Evolutionary conservation across 345 rosid species (phyloP).

Genomic region (Excoecaria cochinchinensis): DNA sequence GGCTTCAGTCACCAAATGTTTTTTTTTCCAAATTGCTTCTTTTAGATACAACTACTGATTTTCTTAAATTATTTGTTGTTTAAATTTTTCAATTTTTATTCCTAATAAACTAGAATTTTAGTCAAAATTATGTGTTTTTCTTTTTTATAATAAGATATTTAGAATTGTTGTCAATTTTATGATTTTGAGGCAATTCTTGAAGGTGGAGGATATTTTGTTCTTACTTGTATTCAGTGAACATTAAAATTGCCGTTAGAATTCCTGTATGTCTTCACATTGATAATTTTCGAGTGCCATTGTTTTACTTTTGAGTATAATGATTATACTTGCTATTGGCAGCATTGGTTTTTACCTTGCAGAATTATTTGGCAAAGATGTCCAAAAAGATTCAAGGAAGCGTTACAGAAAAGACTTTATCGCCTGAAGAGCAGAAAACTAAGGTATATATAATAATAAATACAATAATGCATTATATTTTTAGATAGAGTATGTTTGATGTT

Average conservation of each 20-base stretch:
- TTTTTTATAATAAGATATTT: too few relatives aligned
- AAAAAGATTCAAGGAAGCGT: conserved; percentile 23
- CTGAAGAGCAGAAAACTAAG: conserved; percentile 39
- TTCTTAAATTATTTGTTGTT: background rate
- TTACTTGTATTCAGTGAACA: too few relatives aligned
- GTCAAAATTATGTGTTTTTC: too few relatives aligned
- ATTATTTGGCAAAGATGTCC: conserved; percentile 30
- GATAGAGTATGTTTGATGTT: background rate
- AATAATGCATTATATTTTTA: background rate
- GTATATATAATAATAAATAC: conserved; percentile 13
- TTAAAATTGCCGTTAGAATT: background rate
- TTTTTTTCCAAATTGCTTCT: background rate
- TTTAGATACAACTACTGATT: too few relatives aligned
- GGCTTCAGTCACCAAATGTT: background rate
- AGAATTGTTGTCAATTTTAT: too few relatives aligned
- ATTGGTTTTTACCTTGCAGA: conserved; percentile 11
- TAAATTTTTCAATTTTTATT: too few relatives aligned
- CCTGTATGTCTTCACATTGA: background rate
- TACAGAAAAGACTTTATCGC: conserved; percentile 29
- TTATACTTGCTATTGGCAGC: background rate
- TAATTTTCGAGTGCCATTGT: background rate
- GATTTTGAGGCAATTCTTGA: background rate
- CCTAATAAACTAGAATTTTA: too few relatives aligned
- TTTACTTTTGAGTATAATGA: background rate
- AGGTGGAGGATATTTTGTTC: too few relatives aligned